These are phyloP conservation scores for Blastocystis hominis DNA, from an alignment of 352 stramenopile species.

Conservation along the genomic window DNA sequence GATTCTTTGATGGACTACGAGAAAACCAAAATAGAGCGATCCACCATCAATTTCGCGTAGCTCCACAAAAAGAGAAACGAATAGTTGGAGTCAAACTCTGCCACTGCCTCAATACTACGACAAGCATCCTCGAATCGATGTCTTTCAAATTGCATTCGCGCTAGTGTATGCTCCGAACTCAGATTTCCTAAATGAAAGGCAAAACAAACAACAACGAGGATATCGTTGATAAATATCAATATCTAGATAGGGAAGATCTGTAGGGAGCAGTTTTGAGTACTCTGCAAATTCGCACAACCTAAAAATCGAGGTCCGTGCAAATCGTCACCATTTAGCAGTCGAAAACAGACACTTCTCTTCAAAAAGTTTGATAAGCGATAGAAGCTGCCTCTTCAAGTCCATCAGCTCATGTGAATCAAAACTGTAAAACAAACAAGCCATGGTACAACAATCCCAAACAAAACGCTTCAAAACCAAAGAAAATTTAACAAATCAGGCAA, in stretches of 20 bases:
- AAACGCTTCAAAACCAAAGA: neutral
- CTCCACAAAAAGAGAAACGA: slow-evolving; percentile 29
- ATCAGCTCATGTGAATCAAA: neutral
- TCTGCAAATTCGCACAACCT: neutral
- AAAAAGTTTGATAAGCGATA: neutral
- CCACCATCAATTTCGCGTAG: neutral
- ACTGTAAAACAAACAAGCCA: neutral
- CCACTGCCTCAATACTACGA: neutral
- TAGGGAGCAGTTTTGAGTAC: neutral
- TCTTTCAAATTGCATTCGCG: neutral
- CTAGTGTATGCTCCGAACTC: neutral
- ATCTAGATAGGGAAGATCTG: neutral
- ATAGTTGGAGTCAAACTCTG: neutral
- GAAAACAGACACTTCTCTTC: slow-evolving; percentile 1
- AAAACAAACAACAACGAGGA: neutral
- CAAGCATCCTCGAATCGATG: neutral
- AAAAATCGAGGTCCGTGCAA: neutral
- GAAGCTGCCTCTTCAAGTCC: neutral
- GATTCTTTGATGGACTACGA: neutral
- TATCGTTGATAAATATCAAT: neutral
- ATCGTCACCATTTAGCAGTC: neutral
- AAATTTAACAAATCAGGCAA: neutral
- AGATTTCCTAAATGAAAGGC: neutral
- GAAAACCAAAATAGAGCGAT: neutral
- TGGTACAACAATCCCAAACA: neutral